Conservation (phyloP, 2,329 filamentous ascomycete species). For the Botrytis tulipae region DNA sequence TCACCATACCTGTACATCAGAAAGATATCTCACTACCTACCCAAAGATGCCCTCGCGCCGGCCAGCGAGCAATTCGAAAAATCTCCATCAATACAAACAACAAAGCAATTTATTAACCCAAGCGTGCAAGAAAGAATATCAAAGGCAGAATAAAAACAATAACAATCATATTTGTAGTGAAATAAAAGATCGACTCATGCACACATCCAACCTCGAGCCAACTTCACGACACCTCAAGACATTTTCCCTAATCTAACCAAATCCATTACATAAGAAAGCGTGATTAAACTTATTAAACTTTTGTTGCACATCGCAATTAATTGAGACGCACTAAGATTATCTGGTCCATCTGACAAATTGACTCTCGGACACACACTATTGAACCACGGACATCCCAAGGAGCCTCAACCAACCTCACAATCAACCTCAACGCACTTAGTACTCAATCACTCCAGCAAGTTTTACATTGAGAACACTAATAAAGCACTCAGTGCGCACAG, state of each 20-base stretch:
- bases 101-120: background rate
- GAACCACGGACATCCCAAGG: background rate
- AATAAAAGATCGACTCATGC: background rate
- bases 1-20: no score
- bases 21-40: no score
- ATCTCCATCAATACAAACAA: background rate
- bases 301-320: background rate
- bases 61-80: background rate
- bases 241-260: background rate
- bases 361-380: background rate
- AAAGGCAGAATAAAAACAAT: background rate
- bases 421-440: background rate
- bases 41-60: no score
- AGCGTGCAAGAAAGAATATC: fast-evolving
- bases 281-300: background rate
- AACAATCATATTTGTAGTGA: background rate
- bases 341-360: background rate
- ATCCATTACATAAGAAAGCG: background rate
- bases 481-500: background rate
- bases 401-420: background rate
- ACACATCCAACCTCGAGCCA: background rate
- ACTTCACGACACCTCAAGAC: background rate
- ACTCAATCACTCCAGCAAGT: background rate
- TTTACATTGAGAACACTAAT: background rate
- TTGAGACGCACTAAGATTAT: background rate